Conservation (phyloP, 1,284 basidiomycete genomes). For the Lentinus polychrous region DNA sequence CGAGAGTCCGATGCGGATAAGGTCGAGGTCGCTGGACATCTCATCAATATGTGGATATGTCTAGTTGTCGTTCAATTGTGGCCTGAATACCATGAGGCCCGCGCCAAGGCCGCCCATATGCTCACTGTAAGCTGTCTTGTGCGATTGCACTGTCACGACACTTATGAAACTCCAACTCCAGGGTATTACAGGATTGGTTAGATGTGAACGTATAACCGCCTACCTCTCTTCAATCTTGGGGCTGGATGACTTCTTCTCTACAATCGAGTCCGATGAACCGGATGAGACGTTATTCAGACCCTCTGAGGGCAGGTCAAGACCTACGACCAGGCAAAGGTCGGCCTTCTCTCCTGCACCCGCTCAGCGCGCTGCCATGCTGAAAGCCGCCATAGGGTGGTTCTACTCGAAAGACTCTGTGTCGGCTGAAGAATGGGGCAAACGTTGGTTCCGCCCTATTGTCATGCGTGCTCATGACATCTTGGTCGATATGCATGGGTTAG, state of each 20-base stretch:
- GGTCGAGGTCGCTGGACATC: conserved; percentile 22
- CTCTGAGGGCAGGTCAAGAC: no score
- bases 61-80: conserved; percentile 16
- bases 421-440: conserved; percentile 21
- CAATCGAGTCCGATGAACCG: neutral
- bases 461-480: conserved; percentile 18
- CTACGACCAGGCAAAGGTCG: no score
- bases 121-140: conserved; percentile 15
- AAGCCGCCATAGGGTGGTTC: conserved; percentile 23
- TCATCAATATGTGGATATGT: conserved; percentile 27
- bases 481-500: conserved; percentile 12
- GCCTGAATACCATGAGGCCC: conserved; percentile 20
- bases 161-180: conserved; percentile 1
- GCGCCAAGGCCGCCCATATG: conserved; percentile 21
- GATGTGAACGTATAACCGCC: conserved; percentile 4
- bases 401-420: conserved; percentile 17
- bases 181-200: conserved; percentile 8
- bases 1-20: conserved; percentile 15
- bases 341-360: neutral
- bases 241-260: neutral
- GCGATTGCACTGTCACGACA: neutral
- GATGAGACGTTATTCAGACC: neutral
- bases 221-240: neutral
- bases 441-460: conserved; percentile 19
- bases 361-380: conserved; percentile 20